These are phyloP conservation scores for Trichoderma pleuroti DNA, from an alignment of 2,329 filamentous ascomycete species.

Conservation along the genomic window DNA sequence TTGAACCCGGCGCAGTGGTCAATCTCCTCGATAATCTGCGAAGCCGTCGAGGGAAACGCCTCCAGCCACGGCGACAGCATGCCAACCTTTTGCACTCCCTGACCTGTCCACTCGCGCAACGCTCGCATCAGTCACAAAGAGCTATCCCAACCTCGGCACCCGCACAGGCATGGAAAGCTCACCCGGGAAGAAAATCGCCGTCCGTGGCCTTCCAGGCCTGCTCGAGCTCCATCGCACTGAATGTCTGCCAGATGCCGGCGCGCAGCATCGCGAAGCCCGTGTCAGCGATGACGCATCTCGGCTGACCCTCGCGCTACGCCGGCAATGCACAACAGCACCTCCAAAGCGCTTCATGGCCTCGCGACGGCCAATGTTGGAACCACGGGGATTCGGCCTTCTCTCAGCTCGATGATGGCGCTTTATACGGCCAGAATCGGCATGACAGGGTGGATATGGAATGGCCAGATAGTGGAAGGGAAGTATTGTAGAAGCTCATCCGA, in stretches of 20 bases:
- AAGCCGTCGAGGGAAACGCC: constrained; percentile 74
- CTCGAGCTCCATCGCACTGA: constrained; percentile 33
- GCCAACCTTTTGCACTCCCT: constrained; percentile 84
- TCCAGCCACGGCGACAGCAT: constrained; percentile 85
- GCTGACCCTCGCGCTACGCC: constrained; percentile 24
- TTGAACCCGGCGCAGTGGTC: constrained; percentile 71
- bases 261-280: constrained; percentile 15
- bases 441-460: background rate
- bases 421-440: background rate
- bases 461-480: background rate
- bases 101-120: constrained; percentile 51
- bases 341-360: constrained; percentile 34
- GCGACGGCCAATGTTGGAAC: constrained; percentile 22
- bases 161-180: constrained; percentile 18
- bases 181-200: constrained; percentile 61
- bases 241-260: constrained; percentile 10
- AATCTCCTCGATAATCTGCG: constrained; percentile 78
- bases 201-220: constrained; percentile 41
- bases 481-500: background rate
- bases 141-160: background rate
- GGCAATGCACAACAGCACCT: constrained; percentile 29
- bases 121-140: constrained; percentile 2
- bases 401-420: constrained; percentile 17
- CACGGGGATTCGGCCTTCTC: background rate
- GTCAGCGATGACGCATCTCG: constrained; percentile 8